Evolutionary conservation across 768 basidiomycete genomes (phyloP), one percentile per base, ranked within the genome.

Genomic region (Chlorophyllum brunneum): DNA sequence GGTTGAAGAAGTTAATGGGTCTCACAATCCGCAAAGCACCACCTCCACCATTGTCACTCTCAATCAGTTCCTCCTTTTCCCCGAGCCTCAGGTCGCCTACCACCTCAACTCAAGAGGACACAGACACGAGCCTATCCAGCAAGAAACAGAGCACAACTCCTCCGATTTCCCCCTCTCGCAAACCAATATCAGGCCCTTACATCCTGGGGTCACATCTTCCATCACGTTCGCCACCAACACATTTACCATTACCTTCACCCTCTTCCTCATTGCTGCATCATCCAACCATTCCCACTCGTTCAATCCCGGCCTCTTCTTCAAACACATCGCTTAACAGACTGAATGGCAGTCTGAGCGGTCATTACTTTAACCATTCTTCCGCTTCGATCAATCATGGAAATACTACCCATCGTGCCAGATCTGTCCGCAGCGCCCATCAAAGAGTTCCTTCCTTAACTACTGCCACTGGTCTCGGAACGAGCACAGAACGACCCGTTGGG

Each of bases 111-210:
- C 48, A 40, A 23, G 39, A 37, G 5, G 41, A 49, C 23, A 40
- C 16, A 6, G 37, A 44, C 40, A 55, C 54, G 15, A 56, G 52
- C 18, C 48, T 47, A 23, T 54, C 49, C 24, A 54, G 42, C 37
- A 59, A 56, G 16, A 47, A 39, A 42, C 51, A 43, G 42, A 40
- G 20, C 31, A 56, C 59, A 31, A 54, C 51, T 42, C 55, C 41
- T 18, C 42, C 59, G 18, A 45, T 52, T 20, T 55, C 57, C 2
- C 53, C 59, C 33, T 38, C 58, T 2, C 68, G 70, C 15, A 54
- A 48, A 36, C 73, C 70, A 2, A 77, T 79, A 33, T 79, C 77
- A 6, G 71, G 73, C 6, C 77, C 77, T 5, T 77, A 74, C 50
- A 69, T 68, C 0, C 67, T 79, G 13, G 77, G 76, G 34, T 63